Conservation (phyloP, 1,139 yeast genomes). For the Saccharomyces hybrid region DNA sequence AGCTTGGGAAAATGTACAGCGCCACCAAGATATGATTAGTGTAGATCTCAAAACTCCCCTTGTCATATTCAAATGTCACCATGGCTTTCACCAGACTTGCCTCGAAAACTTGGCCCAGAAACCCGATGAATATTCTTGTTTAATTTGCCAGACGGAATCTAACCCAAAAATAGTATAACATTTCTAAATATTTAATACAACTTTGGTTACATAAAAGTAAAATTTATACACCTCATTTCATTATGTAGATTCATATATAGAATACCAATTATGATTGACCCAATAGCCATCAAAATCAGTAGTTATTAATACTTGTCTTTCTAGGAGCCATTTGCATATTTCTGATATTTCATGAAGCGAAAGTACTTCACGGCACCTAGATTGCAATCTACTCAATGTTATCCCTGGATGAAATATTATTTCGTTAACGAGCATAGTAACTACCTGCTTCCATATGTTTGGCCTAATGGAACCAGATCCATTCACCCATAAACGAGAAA, state of each 20-base stretch:
- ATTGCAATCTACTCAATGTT: slow-evolving; percentile 33
- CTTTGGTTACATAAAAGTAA: background rate
- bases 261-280: slow-evolving; percentile 49
- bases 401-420: slow-evolving; percentile 67
- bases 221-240: background rate
- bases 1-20: slow-evolving; percentile 38
- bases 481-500: slow-evolving; percentile 69
- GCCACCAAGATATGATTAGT: background rate
- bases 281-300: slow-evolving; percentile 44
- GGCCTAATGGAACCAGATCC: slow-evolving; percentile 52
- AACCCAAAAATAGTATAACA: background rate
- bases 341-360: slow-evolving; percentile 44
- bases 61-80: slow-evolving; percentile 49
- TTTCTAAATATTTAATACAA: background rate
- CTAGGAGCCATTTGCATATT: slow-evolving; percentile 52
- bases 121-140: slow-evolving; percentile 15
- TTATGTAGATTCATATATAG: slow-evolving; percentile 8
- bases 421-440: slow-evolving; percentile 42
- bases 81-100: slow-evolving; percentile 64
- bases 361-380: slow-evolving; percentile 38
- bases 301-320: slow-evolving; percentile 36
- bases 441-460: slow-evolving; percentile 51
- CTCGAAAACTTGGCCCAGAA: slow-evolving; percentile 40
- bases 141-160: slow-evolving; percentile 12
- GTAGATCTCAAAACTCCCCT: slow-evolving; percentile 15